These are phyloP conservation scores for Triadica sebifera DNA, from an alignment of 345 rosid genomes.

Conservation along the genomic window DNA sequence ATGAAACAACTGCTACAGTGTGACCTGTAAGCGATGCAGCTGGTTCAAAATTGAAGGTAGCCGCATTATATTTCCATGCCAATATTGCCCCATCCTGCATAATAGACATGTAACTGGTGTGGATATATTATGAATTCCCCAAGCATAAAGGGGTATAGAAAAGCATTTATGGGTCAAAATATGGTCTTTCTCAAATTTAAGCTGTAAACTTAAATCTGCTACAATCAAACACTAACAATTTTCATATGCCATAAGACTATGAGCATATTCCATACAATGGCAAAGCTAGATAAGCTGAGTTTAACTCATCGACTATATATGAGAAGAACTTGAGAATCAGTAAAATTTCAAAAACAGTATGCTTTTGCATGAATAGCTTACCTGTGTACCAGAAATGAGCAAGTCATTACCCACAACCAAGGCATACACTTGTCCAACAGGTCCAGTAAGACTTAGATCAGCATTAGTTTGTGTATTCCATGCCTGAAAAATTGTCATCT, in stretches of 20 bases:
- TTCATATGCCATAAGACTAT: not conserved
- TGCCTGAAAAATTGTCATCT: slow-evolving; percentile 49
- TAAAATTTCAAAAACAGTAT: not conserved
- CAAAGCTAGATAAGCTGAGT: not conserved
- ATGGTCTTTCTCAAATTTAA: not conserved
- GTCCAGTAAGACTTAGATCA: slow-evolving; percentile 81
- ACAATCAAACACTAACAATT: not conserved
- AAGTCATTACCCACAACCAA: slow-evolving; percentile 78
- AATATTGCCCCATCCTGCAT: slow-evolving; percentile 83
- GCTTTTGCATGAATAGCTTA: slow-evolving; percentile 10
- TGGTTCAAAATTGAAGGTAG: slow-evolving; percentile 71
- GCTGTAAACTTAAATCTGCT: not conserved
- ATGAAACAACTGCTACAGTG: slow-evolving; percentile 67
- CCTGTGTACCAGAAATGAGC: slow-evolving; percentile 93
- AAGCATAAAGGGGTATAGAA: not conserved
- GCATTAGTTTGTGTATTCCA: slow-evolving; percentile 76
- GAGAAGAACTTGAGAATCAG: not conserved
- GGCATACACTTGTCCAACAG: slow-evolving; percentile 90
- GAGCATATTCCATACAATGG: not conserved
- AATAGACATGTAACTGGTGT: slow-evolving; percentile 5
- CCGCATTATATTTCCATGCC: slow-evolving; percentile 79
- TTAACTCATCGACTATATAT: not conserved
- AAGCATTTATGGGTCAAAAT: not conserved
- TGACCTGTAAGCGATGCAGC: slow-evolving; percentile 76
- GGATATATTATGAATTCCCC: not conserved